Percentiles rank a stretch among this genome's conserved stretches.
Evolutionary conservation across 805 yeast species (phyloP).

Genomic region (Hemisphaericaspora nanyangensis): DNA sequence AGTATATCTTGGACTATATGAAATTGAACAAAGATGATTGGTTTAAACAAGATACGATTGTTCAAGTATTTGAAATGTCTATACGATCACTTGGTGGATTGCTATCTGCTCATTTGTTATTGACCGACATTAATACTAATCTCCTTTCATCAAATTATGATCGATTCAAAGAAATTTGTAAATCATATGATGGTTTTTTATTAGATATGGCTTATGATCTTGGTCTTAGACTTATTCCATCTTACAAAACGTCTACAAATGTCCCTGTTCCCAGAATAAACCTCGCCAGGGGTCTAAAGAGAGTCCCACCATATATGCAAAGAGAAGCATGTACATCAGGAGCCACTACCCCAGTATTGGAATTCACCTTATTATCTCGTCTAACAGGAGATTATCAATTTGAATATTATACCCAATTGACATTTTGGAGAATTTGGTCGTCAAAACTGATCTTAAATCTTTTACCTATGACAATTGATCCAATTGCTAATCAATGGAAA

Average conservation of each 20-base stretch:
- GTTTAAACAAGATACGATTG: conserved; percentile 63
- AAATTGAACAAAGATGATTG: conserved; percentile 35
- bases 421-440: conserved; percentile 71
- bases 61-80: conserved; percentile 85
- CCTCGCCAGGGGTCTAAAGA: conserved; percentile 47
- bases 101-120: conserved; percentile 64
- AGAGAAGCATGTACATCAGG: conserved; percentile 84
- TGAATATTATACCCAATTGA: conserved; percentile 54
- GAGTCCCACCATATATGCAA: conserved; percentile 42
- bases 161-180: conserved; percentile 15
- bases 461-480: conserved; percentile 75
- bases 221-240: conserved; percentile 66
- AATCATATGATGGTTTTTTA: conserved; percentile 66
- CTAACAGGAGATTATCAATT: conserved; percentile 73
- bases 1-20: conserved; percentile 24
- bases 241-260: conserved; percentile 60
- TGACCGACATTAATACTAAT: conserved; percentile 23
- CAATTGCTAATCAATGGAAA: conserved; percentile 50
- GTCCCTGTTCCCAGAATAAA: conserved; percentile 83
- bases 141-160: neutral
- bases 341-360: conserved; percentile 78
- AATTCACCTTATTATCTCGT: conserved; percentile 69
- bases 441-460: conserved; percentile 58
- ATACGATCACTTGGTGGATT: conserved; percentile 83
- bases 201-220: conserved; percentile 68